Evolutionary conservation across 2,329 filamentous ascomycete genomes (phyloP), one percentile per base, ranked within the genome.

Genomic region (Mycogone perniciosa): DNA sequence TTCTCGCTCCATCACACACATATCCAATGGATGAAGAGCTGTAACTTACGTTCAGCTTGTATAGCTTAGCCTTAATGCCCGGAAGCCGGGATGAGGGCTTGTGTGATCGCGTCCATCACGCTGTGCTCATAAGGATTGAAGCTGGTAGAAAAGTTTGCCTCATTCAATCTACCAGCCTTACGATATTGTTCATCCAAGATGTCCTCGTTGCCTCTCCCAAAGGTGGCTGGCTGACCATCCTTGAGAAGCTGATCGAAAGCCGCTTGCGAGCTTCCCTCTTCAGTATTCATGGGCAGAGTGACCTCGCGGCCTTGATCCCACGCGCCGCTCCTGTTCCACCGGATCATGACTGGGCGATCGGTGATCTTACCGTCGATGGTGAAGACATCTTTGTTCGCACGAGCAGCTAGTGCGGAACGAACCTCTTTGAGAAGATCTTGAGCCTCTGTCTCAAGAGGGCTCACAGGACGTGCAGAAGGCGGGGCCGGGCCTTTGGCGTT

Each of bases 111-210:
- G 29, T 42, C 20, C 20, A 20, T 20, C 20, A 20, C 20, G 20
- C 20, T 3, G 20, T 20, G 20, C 20, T 20, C 20, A 20, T 20
- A 20, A 20, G 20, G 20, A 20, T 20, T 20, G 20, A 20, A 20
- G 49, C 64, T 72, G 4, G 69, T 73, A 0, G 63, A 69, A 46
- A 83, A 84, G 0, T 62, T 55, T 0, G 62, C 45, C 0, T 60
- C 52, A n/a, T 80, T 72, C n/a, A 84, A 58, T 58, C 79, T 76
- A 1, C 63, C 60, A 0, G 79, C 80, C 51, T 75, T 76, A 13
- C 80, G 71, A 51, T 81, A 80, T 0, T 62, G 60, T 49, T 76
- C 72, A 51, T 83, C 77, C 2, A 73, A 60, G 0, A 81, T 67
- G 50, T 79, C 69, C 52, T 76, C 33, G 2, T 67, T 65, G 0